phyloP scores from a whole-genome alignment of 768 basidiomycete genomes.

The Boletus subparvulus region DNA sequence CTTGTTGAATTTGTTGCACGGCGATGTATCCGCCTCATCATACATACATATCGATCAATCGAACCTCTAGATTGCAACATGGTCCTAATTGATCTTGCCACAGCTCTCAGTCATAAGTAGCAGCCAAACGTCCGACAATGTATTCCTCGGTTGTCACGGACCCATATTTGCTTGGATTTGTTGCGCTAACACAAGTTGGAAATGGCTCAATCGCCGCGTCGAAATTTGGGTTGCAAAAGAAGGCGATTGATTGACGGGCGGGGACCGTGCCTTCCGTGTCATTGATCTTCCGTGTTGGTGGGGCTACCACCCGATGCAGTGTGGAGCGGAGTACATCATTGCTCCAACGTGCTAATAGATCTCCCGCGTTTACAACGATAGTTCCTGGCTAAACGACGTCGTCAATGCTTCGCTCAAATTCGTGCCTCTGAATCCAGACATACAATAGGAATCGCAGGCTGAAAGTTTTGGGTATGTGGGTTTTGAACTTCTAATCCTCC shows the following conservation, averaged over 20 bases:
- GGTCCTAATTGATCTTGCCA: not conserved
- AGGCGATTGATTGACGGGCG: constrained; percentile 75
- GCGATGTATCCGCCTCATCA: too few species aligned
- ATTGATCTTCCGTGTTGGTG: constrained; percentile 49
- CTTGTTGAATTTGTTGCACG: not conserved
- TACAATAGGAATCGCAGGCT: constrained; percentile 77
- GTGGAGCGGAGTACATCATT: constrained; percentile 80
- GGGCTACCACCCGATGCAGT: constrained; percentile 80
- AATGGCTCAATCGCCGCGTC: constrained; percentile 66
- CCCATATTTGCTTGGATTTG: constrained; percentile 64
- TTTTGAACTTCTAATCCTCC: constrained; percentile 84
- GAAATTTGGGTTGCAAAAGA: constrained; percentile 85
- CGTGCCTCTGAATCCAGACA: constrained; percentile 23
- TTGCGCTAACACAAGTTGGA: constrained; percentile 49
- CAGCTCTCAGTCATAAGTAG: constrained; percentile 43
- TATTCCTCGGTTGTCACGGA: constrained; percentile 73
- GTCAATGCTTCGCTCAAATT: constrained; percentile 2
- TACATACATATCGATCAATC: constrained; percentile 6
- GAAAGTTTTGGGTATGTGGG: constrained; percentile 68
- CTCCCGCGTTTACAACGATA: constrained; percentile 81
- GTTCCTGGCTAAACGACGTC: constrained; percentile 58
- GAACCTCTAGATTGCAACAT: constrained; percentile 4
- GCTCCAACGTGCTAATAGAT: constrained; percentile 80
- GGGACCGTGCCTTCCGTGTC: constrained; percentile 58
- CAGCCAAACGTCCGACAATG: constrained; percentile 67